These are phyloP conservation scores for Volutella citrinella DNA, from an alignment of 2,329 filamentous ascomycete species.

Conservation along the genomic window DNA sequence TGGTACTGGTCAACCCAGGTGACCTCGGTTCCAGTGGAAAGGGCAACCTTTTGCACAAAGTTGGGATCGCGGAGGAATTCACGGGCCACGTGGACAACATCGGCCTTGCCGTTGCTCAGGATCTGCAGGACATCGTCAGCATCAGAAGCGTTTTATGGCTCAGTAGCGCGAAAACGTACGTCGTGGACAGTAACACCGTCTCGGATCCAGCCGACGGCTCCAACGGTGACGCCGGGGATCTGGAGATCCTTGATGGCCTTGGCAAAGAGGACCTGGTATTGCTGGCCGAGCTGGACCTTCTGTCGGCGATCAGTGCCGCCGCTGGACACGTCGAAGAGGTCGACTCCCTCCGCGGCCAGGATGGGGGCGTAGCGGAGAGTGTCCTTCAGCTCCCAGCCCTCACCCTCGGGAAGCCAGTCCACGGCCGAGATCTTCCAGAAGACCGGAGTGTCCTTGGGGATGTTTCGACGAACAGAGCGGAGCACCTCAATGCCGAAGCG, in stretches of 20 bases:
- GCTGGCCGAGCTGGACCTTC: conserved; percentile 56
- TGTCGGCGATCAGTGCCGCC: conserved; percentile 65
- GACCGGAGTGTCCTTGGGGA: not conserved
- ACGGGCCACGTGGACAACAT: not conserved
- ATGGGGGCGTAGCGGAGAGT: conserved; percentile 55
- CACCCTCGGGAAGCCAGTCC: not conserved
- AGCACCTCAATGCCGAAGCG: conserved; percentile 41
- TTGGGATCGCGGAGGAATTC: not conserved
- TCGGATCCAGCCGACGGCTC: not conserved
- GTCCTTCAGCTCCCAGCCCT: not conserved
- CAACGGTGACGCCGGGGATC: not conserved
- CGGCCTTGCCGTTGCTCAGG: not conserved
- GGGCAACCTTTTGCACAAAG: too few relatives aligned
- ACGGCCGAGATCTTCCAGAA: conserved; percentile 41
- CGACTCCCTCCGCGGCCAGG: conserved; percentile 69
- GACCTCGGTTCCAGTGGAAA: too few relatives aligned
- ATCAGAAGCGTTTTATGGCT: too few relatives aligned
- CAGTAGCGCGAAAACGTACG: too few relatives aligned
- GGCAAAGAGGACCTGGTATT: conserved; percentile 73
- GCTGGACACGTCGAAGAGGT: conserved; percentile 76
- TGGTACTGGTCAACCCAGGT: too few relatives aligned
- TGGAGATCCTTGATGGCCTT: conserved; percentile 45
- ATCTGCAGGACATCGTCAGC: not conserved
- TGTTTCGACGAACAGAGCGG: not conserved
- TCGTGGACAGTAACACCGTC: too few relatives aligned